Conservation (phyloP, 192 early-diverging fungal genomes). For the Podila horticola region DNA sequence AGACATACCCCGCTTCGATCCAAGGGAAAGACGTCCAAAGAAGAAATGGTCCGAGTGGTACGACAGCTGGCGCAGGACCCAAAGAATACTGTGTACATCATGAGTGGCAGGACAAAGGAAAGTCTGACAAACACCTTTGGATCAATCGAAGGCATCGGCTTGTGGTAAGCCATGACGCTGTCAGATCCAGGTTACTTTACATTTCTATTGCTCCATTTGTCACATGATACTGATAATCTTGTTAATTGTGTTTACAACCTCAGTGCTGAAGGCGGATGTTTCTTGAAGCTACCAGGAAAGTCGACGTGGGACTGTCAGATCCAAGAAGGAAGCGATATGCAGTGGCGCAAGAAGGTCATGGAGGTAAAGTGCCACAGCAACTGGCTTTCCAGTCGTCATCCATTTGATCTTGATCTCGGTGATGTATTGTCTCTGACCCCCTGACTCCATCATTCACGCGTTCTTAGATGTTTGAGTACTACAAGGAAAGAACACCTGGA, state of each 20-base stretch:
- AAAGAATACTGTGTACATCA: slow-evolving; percentile 77
- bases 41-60: slow-evolving; percentile 70
- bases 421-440: not conserved
- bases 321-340: slow-evolving; percentile 58
- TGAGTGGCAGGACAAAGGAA: slow-evolving; percentile 75
- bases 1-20: slow-evolving; percentile 48
- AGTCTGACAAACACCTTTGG: slow-evolving; percentile 76
- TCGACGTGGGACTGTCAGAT: slow-evolving; percentile 76
- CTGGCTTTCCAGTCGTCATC: too few species aligned
- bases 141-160: slow-evolving; percentile 68
- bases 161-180: slow-evolving; percentile 36
- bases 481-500: slow-evolving; percentile 84
- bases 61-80: slow-evolving; percentile 67
- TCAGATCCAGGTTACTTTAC: not conserved
- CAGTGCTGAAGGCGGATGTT: slow-evolving; percentile 84
- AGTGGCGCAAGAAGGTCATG: slow-evolving; percentile 52
- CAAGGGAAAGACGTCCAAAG: slow-evolving; percentile 60
- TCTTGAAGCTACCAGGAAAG: slow-evolving; percentile 66
- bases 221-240: not conserved
- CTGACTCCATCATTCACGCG: not conserved
- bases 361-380: slow-evolving; percentile 8
- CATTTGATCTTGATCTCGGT: not conserved
- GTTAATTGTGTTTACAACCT: not conserved
- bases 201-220: not conserved
- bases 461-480: slow-evolving; percentile 79